Percentiles rank a stretch among this genome's conserved stretches.
phyloP scores from a whole-genome alignment of 148 eudicot genomes.

The Beta vulgaris region DNA sequence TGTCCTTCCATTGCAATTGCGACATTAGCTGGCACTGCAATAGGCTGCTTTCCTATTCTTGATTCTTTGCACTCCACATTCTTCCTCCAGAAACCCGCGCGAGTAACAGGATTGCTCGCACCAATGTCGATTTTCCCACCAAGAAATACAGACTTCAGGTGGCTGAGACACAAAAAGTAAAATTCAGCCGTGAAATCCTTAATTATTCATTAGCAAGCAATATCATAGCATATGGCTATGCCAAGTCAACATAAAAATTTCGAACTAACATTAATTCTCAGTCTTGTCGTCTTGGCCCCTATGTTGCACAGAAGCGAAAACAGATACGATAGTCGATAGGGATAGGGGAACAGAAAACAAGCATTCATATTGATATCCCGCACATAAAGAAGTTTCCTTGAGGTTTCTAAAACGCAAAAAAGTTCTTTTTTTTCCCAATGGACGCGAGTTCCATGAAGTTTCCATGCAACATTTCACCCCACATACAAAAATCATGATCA shows the following conservation, averaged over 20 bases:
- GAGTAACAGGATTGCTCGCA: slow-evolving; percentile 37
- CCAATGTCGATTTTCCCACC: slow-evolving; percentile 47
- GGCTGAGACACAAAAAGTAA: slow-evolving; percentile 32
- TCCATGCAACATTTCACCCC: too few species aligned
- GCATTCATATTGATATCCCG: too few species aligned
- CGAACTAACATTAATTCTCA: background rate
- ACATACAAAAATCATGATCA: too few species aligned
- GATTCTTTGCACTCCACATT: slow-evolving; percentile 82
- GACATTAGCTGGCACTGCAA: slow-evolving; percentile 81
- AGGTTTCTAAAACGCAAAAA: too few species aligned
- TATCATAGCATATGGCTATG: background rate
- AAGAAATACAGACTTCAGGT: slow-evolving; percentile 49
- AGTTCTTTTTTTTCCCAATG: too few species aligned
- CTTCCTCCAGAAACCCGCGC: slow-evolving; percentile 43
- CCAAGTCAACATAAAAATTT: background rate
- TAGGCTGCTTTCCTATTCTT: slow-evolving; percentile 88
- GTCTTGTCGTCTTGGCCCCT: too few species aligned
- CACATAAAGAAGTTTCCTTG: too few species aligned
- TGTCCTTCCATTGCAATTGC: slow-evolving; percentile 67
- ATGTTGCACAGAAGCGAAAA: too few species aligned
- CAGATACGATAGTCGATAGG: too few species aligned
- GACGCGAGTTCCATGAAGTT: too few species aligned
- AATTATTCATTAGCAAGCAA: background rate
- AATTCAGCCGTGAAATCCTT: background rate
- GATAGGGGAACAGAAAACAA: too few species aligned